Evolutionary conservation across 2,329 filamentous ascomycete genomes (phyloP), one percentile per base, ranked within the genome.

Genomic region (Ramularia endophylla): DNA sequence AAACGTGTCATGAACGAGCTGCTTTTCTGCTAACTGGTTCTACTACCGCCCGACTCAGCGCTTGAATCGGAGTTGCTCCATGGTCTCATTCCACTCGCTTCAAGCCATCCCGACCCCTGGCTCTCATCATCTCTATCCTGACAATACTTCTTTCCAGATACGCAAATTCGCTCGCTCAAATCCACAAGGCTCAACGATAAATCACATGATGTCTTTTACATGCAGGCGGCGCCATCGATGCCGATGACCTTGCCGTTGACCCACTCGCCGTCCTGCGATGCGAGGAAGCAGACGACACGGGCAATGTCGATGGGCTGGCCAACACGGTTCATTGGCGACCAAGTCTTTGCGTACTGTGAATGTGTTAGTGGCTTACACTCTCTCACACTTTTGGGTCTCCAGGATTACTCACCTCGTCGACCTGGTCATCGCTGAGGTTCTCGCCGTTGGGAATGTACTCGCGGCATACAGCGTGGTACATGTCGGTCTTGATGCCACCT

Each of bases 281-380:
- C 60, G 62, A 81, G 53, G 71, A 77, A 68, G 66, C 74, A 77
- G 42, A 81, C 78, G 13, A 81, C 77, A 47, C 78, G 75, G 48
- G 80, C 80, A 60, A 84, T 77, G 59, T 83, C 80, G 57, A 81
- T 75, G 43, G 80, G 80, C 50, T 82, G 77, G 51, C 80, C 80
- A 44, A 82, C 79, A 57, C 80, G 76, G 66, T 74, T 72, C 53
- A 80, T 69, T 27, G 80, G 79, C 13, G 77, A 81, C 77, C 78
- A 81, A 46, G 73, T 78, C 47, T 72, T 70, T 32, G 78, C 79
- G 58, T 74, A 81, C 73, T 78, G 40, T 36, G 28, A 30, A 27
- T 18, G 25, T 12, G 44, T 52, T 39, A 54, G 48, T 36, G 36
- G 36, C 22, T 29, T 6, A 15, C n/a, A n/a, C n/a, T n/a, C n/a